Evolutionary conservation across 2,329 filamentous ascomycete species (phyloP), one percentile per base, ranked within the genome.

Genomic region (Pseudocercospora vitis): DNA sequence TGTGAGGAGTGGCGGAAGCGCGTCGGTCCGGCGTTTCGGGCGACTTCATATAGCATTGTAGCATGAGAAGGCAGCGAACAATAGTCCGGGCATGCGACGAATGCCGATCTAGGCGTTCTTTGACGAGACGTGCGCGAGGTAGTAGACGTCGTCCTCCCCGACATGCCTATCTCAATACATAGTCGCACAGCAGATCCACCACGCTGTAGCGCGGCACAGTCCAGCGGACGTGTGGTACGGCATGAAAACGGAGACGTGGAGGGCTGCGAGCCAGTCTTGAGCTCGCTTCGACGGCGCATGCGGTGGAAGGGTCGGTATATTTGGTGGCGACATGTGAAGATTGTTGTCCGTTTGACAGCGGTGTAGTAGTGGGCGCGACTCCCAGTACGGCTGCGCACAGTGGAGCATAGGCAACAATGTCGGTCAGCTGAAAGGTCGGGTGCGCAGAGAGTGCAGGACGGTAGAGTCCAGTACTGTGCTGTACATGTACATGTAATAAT

Each of bases 1-100:
- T 71, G 68, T 71, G 59, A 63, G 42, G 9, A 23, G 26, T 7
- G 45, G 19, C 19, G 18, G 37, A 24, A 12, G 39, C 39, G 46
- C 46, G 39, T 49, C 19, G 46, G 19, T 24, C 46, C 46, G 46
- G 46, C 31, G 46, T 39, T 37, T 45, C 24, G 42, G 21, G 42
- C 42, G 42, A 14, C 23, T 31, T 28, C 24, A 45, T 45, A 14
- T 45, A 31, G 42, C 37, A 42, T 42, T 8, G 19, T 42, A 42
- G 19, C 37, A 42, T 42, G 37, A 42, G 19, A 21, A 23, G 37
- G 37, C 37, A 42, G 37, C 37, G 7, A 23, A 40, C n/a, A 7
- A 23, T n/a, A n/a, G n/a, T n/a, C 7, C 32, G 23, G 32, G 31
- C 12, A 37, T 39, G 32, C 28, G 46, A 23, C 26, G 12, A 21